Conservation (phyloP, 768 basidiomycete genomes). For the Boletellus emodensis region DNA sequence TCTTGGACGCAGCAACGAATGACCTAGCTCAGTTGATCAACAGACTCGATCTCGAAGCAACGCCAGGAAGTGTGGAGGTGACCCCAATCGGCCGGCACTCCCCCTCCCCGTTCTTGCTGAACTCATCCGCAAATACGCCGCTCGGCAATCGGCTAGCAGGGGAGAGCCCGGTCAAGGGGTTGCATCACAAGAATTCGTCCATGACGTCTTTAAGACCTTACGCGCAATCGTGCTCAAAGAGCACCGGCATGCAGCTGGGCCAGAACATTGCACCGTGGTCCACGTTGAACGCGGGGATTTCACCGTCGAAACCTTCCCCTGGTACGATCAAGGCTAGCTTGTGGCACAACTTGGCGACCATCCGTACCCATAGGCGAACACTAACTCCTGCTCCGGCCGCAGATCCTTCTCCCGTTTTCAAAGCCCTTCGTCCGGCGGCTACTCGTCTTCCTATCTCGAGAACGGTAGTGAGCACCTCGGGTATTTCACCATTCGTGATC, state of each 20-base stretch:
- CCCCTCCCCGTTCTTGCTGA: slow-evolving; percentile 17
- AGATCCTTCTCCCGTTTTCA: slow-evolving; percentile 56
- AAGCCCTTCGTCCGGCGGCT: slow-evolving; percentile 51
- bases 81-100: slow-evolving; percentile 38
- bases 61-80: slow-evolving; percentile 53
- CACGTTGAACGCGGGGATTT: slow-evolving; percentile 37
- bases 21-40: slow-evolving; percentile 77
- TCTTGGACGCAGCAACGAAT: slow-evolving; percentile 76
- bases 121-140: slow-evolving; percentile 28
- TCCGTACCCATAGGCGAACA: slow-evolving; percentile 46
- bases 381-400: slow-evolving; percentile 55
- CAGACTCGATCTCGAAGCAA: slow-evolving; percentile 77
- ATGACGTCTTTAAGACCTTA: slow-evolving; percentile 51
- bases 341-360: slow-evolving; percentile 25
- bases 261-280: slow-evolving; percentile 66
- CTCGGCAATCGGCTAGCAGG: slow-evolving; percentile 23
- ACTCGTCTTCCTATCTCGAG: slow-evolving; percentile 21
- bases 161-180: slow-evolving; percentile 37
- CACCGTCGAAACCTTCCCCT: slow-evolving; percentile 35
- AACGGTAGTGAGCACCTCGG: slow-evolving; percentile 22
- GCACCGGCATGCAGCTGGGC: slow-evolving; percentile 33
- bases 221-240: slow-evolving; percentile 30
- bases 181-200: slow-evolving; percentile 38
- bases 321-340: slow-evolving; percentile 16
- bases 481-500: slow-evolving; percentile 25